phyloP scores from a whole-genome alignment of 441 rosid genomes.

The Croton setiger region DNA sequence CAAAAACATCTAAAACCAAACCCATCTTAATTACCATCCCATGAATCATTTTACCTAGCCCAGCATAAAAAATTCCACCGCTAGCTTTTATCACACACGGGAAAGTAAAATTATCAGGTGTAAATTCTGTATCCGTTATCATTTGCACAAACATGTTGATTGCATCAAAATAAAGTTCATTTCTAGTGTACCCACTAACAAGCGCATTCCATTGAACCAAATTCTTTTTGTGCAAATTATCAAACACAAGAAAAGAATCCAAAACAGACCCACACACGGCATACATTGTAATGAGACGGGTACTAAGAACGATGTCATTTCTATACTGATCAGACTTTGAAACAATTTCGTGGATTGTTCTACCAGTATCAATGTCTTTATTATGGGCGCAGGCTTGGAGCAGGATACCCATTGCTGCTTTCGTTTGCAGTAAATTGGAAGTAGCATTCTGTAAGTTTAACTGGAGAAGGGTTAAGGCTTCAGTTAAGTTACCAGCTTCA shows the following conservation, averaged over 20 bases:
- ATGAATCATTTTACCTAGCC: slow-evolving; percentile 45
- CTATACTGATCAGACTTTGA: slow-evolving; percentile 34
- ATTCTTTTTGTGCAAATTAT: slow-evolving; percentile 41
- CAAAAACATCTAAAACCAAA: slow-evolving; percentile 48
- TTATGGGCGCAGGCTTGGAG: slow-evolving; percentile 50
- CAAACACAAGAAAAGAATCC: slow-evolving; percentile 50
- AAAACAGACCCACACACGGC: slow-evolving; percentile 44
- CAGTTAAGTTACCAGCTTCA: slow-evolving; percentile 35
- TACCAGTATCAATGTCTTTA: slow-evolving; percentile 45
- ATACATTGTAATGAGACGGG: slow-evolving; percentile 59
- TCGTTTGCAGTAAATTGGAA: slow-evolving; percentile 24
- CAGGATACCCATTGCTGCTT: slow-evolving; percentile 48
- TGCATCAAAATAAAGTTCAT: slow-evolving; percentile 44
- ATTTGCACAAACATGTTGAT: slow-evolving; percentile 43
- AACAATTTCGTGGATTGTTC: slow-evolving; percentile 43
- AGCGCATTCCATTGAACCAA: slow-evolving; percentile 70
- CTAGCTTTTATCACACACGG: slow-evolving; percentile 72
- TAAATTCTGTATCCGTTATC: slow-evolving; percentile 32
- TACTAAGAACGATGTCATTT: slow-evolving; percentile 45
- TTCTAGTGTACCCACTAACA: slow-evolving; percentile 55
- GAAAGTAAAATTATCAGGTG: slow-evolving; percentile 63
- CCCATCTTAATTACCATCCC: slow-evolving; percentile 56
- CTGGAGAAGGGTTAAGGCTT: slow-evolving; percentile 37
- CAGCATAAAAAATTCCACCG: slow-evolving; percentile 38
- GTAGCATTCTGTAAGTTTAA: slow-evolving; percentile 16